Conservation (phyloP, 106 monocot genomes). For the Agapanthus africanus region DNA sequence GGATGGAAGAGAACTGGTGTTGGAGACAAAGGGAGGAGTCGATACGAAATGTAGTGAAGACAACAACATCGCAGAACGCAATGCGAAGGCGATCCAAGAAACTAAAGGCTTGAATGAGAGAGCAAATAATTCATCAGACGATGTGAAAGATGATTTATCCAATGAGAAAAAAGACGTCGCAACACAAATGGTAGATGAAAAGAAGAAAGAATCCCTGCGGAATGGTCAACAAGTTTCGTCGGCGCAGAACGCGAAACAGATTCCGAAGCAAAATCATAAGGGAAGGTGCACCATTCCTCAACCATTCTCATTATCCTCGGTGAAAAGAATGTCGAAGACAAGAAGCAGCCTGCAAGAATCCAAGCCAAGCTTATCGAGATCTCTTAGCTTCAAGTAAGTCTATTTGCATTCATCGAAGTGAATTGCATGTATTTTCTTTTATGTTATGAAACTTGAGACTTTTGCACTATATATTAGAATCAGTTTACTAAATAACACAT, state of each 20-base stretch:
- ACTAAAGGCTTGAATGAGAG: not conserved
- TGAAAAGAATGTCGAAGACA: not conserved
- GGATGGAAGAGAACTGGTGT: not conserved
- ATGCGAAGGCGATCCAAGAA: not conserved
- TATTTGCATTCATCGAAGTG: no score
- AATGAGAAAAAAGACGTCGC: not conserved
- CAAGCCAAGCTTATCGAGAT: not conserved
- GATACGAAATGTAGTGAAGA: not conserved
- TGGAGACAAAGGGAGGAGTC: not conserved
- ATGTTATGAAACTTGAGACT: no score
- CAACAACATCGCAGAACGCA: not conserved
- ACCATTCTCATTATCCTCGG: conserved; percentile 2
- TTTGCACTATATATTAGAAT: no score
- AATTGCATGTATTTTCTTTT: no score
- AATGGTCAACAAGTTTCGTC: not conserved
- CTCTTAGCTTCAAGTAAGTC: conserved; percentile 11
- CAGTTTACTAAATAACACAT: no score
- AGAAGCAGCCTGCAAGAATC: not conserved
- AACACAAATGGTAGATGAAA: not conserved
- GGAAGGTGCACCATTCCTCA: not conserved
- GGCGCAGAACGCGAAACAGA: not conserved
- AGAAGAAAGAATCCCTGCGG: not conserved
- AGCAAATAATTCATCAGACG: conserved; percentile 1
- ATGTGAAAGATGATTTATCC: not conserved
- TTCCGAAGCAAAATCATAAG: conserved; percentile 1